A percentile compares a stretch with the other conserved stretches of the same genome.
These are phyloP conservation scores for Melastoma candidum DNA, from an alignment of 441 rosid species.

Conservation along the genomic window DNA sequence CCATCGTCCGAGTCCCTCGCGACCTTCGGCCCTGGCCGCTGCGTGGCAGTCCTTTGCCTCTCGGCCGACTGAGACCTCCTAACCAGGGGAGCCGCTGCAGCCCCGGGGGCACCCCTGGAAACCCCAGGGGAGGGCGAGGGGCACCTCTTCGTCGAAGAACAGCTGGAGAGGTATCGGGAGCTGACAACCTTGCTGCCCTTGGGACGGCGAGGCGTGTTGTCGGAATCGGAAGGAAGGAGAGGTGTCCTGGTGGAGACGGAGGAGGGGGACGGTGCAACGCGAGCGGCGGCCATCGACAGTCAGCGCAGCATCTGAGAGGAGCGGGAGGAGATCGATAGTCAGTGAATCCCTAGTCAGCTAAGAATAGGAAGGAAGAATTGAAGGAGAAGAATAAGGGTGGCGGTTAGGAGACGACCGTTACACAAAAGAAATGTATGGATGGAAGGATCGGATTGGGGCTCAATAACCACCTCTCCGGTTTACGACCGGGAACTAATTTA, in stretches of 20 bases:
- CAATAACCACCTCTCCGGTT: too few relatives aligned
- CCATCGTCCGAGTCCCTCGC: slow-evolving; percentile 21
- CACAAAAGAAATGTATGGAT: too few relatives aligned
- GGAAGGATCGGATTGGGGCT: too few relatives aligned
- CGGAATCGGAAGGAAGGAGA: slow-evolving; percentile 26
- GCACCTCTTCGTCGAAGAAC: slow-evolving; percentile 37
- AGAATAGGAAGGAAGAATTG: too few relatives aligned
- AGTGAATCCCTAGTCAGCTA: too few relatives aligned
- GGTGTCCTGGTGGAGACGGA: neutral
- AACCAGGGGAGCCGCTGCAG: slow-evolving; percentile 20
- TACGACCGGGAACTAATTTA: too few relatives aligned
- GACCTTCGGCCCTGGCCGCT: slow-evolving; percentile 27
- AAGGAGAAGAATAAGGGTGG: too few relatives aligned
- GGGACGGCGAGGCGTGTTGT: slow-evolving; percentile 45
- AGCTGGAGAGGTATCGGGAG: slow-evolving; percentile 51
- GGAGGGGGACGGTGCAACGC: neutral
- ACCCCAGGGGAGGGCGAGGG: slow-evolving; percentile 43
- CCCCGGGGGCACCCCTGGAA: slow-evolving; percentile 23
- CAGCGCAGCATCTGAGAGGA: too few relatives aligned
- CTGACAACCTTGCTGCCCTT: slow-evolving; percentile 44
- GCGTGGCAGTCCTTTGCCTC: slow-evolving; percentile 37
- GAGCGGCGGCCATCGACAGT: too few relatives aligned
- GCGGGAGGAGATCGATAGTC: too few relatives aligned
- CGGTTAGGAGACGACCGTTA: too few relatives aligned
- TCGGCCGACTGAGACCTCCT: slow-evolving; percentile 76